Base-by-base conservation (phyloP, 306 rosid genomes). In the Prunus persica region DNA sequence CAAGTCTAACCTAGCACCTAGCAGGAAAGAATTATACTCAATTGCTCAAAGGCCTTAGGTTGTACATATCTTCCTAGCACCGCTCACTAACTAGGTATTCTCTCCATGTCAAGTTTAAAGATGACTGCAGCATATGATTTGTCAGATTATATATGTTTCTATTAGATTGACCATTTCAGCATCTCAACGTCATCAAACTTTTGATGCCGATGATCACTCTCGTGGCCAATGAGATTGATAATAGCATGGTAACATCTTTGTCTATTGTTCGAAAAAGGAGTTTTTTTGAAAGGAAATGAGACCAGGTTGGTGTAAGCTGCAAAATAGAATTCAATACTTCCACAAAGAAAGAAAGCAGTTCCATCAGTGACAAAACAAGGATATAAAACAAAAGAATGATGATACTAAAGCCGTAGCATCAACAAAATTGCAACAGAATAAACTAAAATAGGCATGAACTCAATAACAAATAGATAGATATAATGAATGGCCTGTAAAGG, bases 341-440 rank as follows among this genome's bases (percentile, higher is more conserved):
- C 27, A 8, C 2, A 60, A 4, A 24, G 13, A 28, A 20, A 6
- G 41, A 51, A 2, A 55, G 61, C 2, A 51, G n/a, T 55, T 55
- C 25, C 6, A 56, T 8, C 14, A 20, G 14, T 56, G 24, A 22
- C 61, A 55, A 56, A 56, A 56, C 61, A 20, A 56, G 61, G 20
- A 56, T 1, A 20, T 20, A 56, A 56, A 56, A 56, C 62, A 3
- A 56, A 0, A 2, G 62, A 0, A 5, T 10, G 62, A 55, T 55
- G 61, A 55, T 2, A 8, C 61, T 2, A 55, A 19, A 3, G 61
- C 24, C 13, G 27, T 55, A 55, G 27, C 61, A 55, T 8, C 61
- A 55, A 55, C 61, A 6, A 15, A 20, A 0, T 51, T 14, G 18
- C 27, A 74, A 18, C 82, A 94, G 96, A 3, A 16, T 2, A 20